These are phyloP conservation scores for Aristolochia contorta DNA, from an alignment of 164 flowering plant genomes.

Conservation along the genomic window DNA sequence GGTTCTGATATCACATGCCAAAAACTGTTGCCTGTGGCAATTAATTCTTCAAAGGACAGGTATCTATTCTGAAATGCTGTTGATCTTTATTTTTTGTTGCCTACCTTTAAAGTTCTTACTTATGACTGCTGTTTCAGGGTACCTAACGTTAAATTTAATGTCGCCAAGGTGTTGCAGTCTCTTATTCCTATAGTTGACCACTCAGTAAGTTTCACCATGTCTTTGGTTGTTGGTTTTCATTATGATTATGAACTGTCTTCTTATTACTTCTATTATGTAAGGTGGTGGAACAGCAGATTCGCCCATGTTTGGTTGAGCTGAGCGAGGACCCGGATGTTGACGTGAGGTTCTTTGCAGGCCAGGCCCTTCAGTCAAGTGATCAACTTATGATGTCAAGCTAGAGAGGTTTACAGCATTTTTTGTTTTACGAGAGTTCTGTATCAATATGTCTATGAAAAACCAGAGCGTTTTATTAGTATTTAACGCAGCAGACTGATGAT, in stretches of 20 bases:
- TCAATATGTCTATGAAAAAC: constrained; percentile 2
- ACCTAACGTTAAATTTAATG: constrained; percentile 91
- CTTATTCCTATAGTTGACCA: constrained; percentile 78
- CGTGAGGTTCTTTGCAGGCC: constrained; percentile 74
- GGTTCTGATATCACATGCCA: constrained; percentile 89
- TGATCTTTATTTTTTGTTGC: neutral
- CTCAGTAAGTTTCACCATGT: constrained; percentile 42
- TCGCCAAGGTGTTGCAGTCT: constrained; percentile 91
- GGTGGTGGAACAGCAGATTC: constrained; percentile 80
- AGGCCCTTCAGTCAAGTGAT: constrained; percentile 71
- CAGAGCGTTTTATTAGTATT: neutral
- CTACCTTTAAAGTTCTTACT: neutral
- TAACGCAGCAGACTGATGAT: too few species aligned
- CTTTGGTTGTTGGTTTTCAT: neutral
- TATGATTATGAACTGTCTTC: too few species aligned
- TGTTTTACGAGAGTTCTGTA: constrained; percentile 1
- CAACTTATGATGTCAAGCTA: constrained; percentile 65
- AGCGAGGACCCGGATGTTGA: constrained; percentile 93
- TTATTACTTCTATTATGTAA: constrained; percentile 14
- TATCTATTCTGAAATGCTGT: constrained; percentile 6
- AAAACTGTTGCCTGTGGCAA: constrained; percentile 62
- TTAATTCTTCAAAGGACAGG: constrained; percentile 83
- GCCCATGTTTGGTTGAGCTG: constrained; percentile 76
- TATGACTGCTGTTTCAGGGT: constrained; percentile 33
- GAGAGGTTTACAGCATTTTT: neutral